These are phyloP conservation scores for Euphorbia schlechtendalii DNA, from an alignment of 441 rosid species.

Conservation along the genomic window DNA sequence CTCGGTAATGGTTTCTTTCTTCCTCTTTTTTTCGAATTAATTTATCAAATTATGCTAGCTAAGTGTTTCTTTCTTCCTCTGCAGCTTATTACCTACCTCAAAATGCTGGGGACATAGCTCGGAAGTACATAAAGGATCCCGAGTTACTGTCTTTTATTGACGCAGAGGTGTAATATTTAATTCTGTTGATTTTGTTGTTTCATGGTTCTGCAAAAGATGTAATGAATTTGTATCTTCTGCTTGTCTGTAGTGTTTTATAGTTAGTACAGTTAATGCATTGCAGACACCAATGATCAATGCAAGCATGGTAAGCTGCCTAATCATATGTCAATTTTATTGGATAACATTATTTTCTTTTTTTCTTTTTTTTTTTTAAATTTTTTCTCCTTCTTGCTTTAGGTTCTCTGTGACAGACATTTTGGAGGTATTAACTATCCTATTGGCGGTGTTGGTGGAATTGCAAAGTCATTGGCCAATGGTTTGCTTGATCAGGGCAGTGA, in stretches of 20 bases:
- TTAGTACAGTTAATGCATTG: constrained; percentile 80
- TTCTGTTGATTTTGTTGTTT: too few species aligned
- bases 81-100: too few species aligned
- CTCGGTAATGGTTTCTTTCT: too few species aligned
- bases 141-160: too few species aligned
- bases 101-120: too few species aligned
- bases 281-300: constrained; percentile 98
- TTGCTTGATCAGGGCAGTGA: constrained; percentile 74
- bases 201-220: not conserved
- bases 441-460: constrained; percentile 96
- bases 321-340: constrained; percentile 8
- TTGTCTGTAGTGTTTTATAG: too few species aligned
- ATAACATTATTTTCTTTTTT: constrained; percentile 6
- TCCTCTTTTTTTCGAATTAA: too few species aligned
- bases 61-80: too few species aligned
- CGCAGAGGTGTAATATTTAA: too few species aligned
- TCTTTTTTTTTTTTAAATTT: constrained; percentile 6
- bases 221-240: constrained; percentile 10
- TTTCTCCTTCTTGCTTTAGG: constrained; percentile 37
- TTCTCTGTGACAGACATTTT: constrained; percentile 93
- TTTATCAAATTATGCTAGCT: too few species aligned
- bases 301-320: constrained; percentile 57
- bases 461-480: constrained; percentile 73
- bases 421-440: constrained; percentile 96
- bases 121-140: too few species aligned